Conservation (phyloP, 2,329 filamentous ascomycete species). For the Fusarium agapanthi region DNA sequence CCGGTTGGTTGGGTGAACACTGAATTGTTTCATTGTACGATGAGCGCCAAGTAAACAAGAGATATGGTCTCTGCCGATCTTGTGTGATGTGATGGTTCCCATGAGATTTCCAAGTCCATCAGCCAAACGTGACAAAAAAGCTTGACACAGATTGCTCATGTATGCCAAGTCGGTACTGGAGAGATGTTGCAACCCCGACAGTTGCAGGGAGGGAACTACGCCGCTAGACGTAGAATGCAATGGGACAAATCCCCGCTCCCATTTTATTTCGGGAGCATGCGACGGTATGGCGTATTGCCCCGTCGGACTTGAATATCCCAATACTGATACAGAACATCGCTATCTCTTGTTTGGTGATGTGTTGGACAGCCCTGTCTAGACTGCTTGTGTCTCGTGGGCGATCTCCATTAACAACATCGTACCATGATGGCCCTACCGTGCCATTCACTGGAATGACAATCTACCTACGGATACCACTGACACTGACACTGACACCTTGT, state of each 20-base stretch:
- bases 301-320: neutral
- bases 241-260: constrained; percentile 16
- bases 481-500: neutral
- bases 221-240: neutral
- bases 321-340: neutral
- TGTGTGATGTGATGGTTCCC: constrained; percentile 1
- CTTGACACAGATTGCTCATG: constrained; percentile 13
- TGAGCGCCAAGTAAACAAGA: neutral
- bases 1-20: neutral
- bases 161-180: constrained; percentile 31
- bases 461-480: neutral
- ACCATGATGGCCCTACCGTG: constrained; percentile 32
- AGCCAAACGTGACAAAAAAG: constrained; percentile 26
- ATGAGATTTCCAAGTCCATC: constrained; percentile 14
- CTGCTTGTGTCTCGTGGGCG: constrained; percentile 12
- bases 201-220: neutral
- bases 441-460: constrained; percentile 7
- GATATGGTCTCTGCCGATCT: constrained; percentile 14
- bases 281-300: constrained; percentile 3
- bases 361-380: neutral
- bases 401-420: constrained; percentile 20
- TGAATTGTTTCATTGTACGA: constrained; percentile 31
- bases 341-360: constrained; percentile 3
- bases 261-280: constrained; percentile 1
- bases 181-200: neutral